A percentile compares a stretch with the other conserved stretches of the same genome.
Conservation (phyloP, 2,329 filamentous ascomycete genomes). For the Aspergillus phoenicis region DNA sequence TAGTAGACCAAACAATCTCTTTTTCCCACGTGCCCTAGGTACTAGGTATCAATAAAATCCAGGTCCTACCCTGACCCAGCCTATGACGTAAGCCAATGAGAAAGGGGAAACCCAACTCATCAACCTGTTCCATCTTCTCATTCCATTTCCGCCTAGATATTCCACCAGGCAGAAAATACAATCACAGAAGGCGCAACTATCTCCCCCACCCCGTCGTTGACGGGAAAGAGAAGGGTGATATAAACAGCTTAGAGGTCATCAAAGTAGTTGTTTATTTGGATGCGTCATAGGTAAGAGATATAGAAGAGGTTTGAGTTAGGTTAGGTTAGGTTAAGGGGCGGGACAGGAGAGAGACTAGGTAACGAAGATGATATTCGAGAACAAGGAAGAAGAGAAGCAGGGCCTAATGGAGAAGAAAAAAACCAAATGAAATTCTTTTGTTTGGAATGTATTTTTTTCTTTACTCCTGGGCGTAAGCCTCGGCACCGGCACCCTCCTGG, state of each 20-base stretch:
- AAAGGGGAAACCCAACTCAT: not conserved
- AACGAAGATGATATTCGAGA: too few relatives aligned
- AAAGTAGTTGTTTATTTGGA: conserved; percentile 39
- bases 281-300: conserved; percentile 38
- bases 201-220: not conserved
- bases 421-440: conserved; percentile 14
- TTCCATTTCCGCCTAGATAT: conserved; percentile 14
- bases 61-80: not conserved
- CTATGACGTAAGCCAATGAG: not conserved
- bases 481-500: conserved; percentile 48
- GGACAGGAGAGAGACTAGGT: conserved; percentile 27
- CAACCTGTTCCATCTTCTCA: too few relatives aligned
- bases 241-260: conserved; percentile 20
- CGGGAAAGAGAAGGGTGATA: not conserved
- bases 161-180: conserved; percentile 12
- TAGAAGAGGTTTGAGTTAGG: conserved; percentile 15
- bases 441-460: not conserved
- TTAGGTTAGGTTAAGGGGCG: conserved; percentile 20
- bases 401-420: conserved; percentile 32
- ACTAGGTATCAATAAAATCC: not conserved
- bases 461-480: conserved; percentile 52
- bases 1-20: not conserved
- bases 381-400: conserved; percentile 28
- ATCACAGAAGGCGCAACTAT: not conserved
- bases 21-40: not conserved